Percentiles rank a stretch among this genome's conserved stretches.
phyloP scores from a whole-genome alignment of 2,329 filamentous ascomycete genomes.

The Colletotrichum liriopes region DNA sequence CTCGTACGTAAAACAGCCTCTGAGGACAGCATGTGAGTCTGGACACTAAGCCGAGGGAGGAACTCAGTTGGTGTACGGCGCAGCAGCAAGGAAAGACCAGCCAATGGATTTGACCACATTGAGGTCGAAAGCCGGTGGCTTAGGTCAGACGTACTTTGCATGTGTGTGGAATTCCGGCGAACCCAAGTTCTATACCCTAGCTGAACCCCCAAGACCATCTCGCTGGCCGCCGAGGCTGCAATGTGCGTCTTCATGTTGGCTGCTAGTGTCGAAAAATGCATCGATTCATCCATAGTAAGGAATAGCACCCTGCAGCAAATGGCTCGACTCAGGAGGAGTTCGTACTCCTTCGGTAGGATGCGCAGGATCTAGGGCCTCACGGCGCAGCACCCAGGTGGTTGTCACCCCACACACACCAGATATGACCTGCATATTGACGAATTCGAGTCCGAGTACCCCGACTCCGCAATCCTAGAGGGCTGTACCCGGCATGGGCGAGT shows the following conservation, averaged over 20 bases:
- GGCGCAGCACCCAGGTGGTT: constrained; percentile 26
- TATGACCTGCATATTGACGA: constrained; percentile 22
- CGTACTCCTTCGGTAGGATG: constrained; percentile 24
- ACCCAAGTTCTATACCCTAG: not conserved
- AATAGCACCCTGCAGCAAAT: not conserved
- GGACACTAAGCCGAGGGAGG: not conserved
- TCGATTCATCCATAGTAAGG: not conserved
- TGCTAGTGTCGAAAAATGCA: constrained; percentile 5
- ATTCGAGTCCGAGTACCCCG: constrained; percentile 10
- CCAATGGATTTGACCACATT: constrained; percentile 11
- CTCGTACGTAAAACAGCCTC: not conserved
- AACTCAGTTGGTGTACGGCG: constrained; percentile 11
- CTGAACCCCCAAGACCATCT: not conserved
- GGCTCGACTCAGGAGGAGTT: not conserved
- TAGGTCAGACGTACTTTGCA: constrained; percentile 8
- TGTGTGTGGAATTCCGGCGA: constrained; percentile 1
- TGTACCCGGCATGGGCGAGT: not conserved
- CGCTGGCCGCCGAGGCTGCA: constrained; percentile 5
- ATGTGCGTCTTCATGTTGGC: constrained; percentile 7
- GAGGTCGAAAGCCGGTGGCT: constrained; percentile 3
- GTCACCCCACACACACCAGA: constrained; percentile 28
- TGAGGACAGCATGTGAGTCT: not conserved
- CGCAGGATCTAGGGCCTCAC: constrained; percentile 23
- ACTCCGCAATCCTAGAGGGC: constrained; percentile 6
- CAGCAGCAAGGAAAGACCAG: constrained; percentile 18